These are phyloP conservation scores for Dendrostoma leiphaemia DNA, from an alignment of 2,329 filamentous ascomycete species.

Conservation along the genomic window DNA sequence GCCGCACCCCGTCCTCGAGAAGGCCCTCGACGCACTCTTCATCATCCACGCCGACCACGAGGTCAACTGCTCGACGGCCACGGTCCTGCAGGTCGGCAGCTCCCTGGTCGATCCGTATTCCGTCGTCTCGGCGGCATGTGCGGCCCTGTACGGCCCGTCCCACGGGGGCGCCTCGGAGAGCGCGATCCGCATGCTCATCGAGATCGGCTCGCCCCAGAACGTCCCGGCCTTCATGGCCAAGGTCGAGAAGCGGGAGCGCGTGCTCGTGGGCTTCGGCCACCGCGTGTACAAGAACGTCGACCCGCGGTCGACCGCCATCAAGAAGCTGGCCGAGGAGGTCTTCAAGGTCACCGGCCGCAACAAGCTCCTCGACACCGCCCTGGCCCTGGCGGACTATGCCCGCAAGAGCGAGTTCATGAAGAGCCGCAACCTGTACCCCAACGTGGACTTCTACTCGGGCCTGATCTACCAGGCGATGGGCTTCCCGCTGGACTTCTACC, in stretches of 20 bases:
- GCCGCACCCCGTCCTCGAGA: conserved; percentile 48
- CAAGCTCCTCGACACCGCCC: conserved; percentile 47
- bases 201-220: conserved; percentile 48
- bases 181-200: conserved; percentile 52
- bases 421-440: conserved; percentile 47
- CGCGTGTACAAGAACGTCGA: conserved; percentile 54
- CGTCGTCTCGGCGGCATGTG: conserved; percentile 49
- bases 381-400: conserved; percentile 43
- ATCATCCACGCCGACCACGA: conserved; percentile 59
- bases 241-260: conserved; percentile 48
- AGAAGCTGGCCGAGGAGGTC: conserved; percentile 46
- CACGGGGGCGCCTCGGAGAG: conserved; percentile 60
- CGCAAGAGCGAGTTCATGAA: conserved; percentile 46
- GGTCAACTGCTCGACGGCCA: conserved; percentile 56
- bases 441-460: conserved; percentile 52
- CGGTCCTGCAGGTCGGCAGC: conserved; percentile 54
- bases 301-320: conserved; percentile 49
- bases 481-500: conserved; percentile 52
- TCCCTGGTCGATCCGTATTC: conserved; percentile 55
- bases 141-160: conserved; percentile 54
- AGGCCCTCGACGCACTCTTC: conserved; percentile 51
- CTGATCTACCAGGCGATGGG: conserved; percentile 53
- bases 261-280: conserved; percentile 56
- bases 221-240: conserved; percentile 48
- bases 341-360: conserved; percentile 50